phyloP scores from a whole-genome alignment of 768 basidiomycete genomes.

The Pleurotus eryngii region DNA sequence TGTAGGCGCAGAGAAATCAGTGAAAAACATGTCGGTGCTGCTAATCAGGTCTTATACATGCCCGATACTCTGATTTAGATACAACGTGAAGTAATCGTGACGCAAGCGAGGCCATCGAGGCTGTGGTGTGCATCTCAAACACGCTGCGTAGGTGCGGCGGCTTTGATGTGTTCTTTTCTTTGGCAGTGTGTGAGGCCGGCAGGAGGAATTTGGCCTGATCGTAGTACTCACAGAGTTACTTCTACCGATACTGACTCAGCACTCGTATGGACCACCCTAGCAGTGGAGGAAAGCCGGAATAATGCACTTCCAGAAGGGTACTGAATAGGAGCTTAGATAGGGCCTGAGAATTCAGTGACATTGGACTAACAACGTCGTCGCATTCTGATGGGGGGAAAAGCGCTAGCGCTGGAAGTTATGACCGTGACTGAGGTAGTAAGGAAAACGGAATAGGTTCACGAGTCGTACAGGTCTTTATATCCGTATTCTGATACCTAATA shows the following conservation, averaged over 20 bases:
- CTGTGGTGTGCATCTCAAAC: background rate
- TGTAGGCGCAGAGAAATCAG: background rate
- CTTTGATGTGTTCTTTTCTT: background rate
- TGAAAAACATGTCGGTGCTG: background rate
- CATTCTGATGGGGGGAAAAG: background rate
- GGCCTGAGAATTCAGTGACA: background rate
- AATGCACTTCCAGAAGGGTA: conserved; percentile 5
- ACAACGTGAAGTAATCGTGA: background rate
- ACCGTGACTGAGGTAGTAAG: background rate
- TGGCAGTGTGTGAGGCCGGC: background rate
- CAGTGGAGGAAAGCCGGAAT: conserved; percentile 1
- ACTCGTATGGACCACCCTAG: background rate
- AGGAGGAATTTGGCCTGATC: background rate
- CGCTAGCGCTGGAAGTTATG: background rate
- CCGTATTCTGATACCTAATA: background rate
- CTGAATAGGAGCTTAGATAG: conserved; percentile 6
- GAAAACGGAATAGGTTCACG: background rate
- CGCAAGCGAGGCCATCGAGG: conserved; percentile 1
- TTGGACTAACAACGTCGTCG: background rate
- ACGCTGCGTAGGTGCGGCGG: background rate
- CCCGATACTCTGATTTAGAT: background rate
- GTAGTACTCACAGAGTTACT: conserved; percentile 3
- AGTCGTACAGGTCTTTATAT: background rate
- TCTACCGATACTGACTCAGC: conserved; percentile 1
- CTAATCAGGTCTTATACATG: background rate